Evolutionary conservation across 2,329 filamentous ascomycete genomes (phyloP).

Genomic region (Orbilia brochopaga): DNA sequence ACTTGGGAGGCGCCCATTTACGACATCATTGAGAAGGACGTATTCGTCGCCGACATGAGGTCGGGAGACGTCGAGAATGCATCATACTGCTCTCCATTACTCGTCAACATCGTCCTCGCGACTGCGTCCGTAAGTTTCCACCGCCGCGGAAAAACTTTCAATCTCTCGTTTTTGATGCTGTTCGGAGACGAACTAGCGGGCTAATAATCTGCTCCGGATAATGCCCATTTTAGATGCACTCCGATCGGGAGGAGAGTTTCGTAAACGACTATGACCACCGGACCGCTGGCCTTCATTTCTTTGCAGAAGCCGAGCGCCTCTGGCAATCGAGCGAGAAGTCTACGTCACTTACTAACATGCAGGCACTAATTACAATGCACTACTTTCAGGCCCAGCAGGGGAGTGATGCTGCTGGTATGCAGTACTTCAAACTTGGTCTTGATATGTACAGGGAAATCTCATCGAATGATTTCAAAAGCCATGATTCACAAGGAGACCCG

Average conservation of each 20-base stretch:
- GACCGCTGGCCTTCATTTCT: conserved; percentile 31
- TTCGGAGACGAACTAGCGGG: background rate
- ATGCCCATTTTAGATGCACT: conserved; percentile 10
- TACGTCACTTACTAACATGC: conserved; percentile 32
- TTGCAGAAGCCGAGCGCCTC: conserved; percentile 30
- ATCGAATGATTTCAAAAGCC: background rate
- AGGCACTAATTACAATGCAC: conserved; percentile 36
- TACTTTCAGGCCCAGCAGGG: conserved; percentile 28
- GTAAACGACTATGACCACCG: conserved; percentile 3
- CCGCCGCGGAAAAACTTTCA: background rate
- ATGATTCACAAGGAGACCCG: background rate
- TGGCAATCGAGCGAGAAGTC: conserved; percentile 7
- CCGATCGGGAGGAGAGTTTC: conserved; percentile 31
- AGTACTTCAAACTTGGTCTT: conserved; percentile 18
- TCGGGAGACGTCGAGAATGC: conserved; percentile 8
- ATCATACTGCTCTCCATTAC: conserved; percentile 34
- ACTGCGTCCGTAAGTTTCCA: conserved; percentile 29
- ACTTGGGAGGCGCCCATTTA: conserved; percentile 44
- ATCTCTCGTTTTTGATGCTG: background rate
- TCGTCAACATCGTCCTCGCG: conserved; percentile 36
- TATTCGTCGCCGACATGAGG: conserved; percentile 39
- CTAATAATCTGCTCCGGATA: background rate
- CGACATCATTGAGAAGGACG: conserved; percentile 30
- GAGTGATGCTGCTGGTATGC: conserved; percentile 28
- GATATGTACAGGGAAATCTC: conserved; percentile 27